Evolutionary conservation across 1,139 yeast species (phyloP), one percentile per base, ranked within the genome.

Genomic region (Blastobotrys persicus): DNA sequence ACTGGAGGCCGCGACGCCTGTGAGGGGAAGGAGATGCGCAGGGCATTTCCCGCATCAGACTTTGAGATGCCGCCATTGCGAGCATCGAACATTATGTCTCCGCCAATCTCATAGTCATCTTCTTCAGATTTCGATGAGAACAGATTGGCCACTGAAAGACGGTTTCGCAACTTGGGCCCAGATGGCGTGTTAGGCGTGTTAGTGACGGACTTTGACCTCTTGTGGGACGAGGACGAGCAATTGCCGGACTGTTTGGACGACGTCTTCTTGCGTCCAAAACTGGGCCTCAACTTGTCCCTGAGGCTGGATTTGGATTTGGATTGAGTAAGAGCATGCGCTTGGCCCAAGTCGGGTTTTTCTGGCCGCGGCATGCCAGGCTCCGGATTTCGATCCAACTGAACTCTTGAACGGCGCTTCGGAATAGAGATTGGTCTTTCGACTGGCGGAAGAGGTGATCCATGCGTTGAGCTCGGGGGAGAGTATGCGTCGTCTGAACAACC

Each of bases 401-500:
- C 12, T n/a, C 39, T 13, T 17, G 39, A 34, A n/a, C 39, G 39
- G 4, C 39, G 39, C 39, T 34, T 34, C 3, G 39, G 39, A 14
- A 34, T 34, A 14, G 18, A 7, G 9, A 34, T 34, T 7, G 39
- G 39, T 17, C 16, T 12, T 12, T 34, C 39, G 19, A n/a, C 13
- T 11, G 16, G 9, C 6, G 39, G 39, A 14, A 20, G 39, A 13
- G 39, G 39, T 3, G 39, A 13, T 5, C 39, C 39, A 6, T 34
- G 39, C 4, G 39, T 34, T 17, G 39, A 34, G 4, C 18, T n/a
- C 13, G 39, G 44, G 14, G 40, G 48, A n/a, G 46, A 38, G 6
- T 51, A 48, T 42, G 44, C 49, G 23, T 49, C 52, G 13, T 49
- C 52, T 12, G 50, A 49, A n/a, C n/a, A n/a, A n/a, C n/a, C n/a